These are phyloP conservation scores for Fomitiporia mediterranea DNA, from an alignment of 1,284 basidiomycete species.

Conservation along the genomic window DNA sequence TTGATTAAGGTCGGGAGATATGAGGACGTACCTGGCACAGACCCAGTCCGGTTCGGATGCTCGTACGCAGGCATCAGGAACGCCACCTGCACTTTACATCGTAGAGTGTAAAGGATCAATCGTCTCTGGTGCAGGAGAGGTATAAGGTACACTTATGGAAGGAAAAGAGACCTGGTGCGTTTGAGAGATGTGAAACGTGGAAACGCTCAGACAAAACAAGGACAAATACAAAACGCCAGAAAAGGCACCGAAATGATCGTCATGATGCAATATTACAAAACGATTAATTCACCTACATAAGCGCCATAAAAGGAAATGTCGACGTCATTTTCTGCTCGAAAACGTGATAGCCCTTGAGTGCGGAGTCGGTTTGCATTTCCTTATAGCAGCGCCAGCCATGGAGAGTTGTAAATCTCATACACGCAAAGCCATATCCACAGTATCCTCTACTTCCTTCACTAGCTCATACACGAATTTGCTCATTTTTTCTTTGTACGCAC, in stretches of 20 bases:
- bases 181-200: neutral
- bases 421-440: neutral
- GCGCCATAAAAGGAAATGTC: neutral
- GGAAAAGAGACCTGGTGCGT: neutral
- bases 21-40: too few species aligned
- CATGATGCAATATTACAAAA: neutral
- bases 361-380: slow-evolving; percentile 6
- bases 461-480: neutral
- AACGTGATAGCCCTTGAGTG: neutral
- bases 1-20: neutral
- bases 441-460: neutral
- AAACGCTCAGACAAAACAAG: neutral
- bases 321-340: neutral
- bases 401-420: slow-evolving; percentile 2
- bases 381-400: slow-evolving; percentile 2
- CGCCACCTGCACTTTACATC: too few species aligned
- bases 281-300: neutral
- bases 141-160: neutral
- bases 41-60: too few species aligned
- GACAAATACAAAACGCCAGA: neutral
- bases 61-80: too few species aligned
- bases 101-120: too few species aligned
- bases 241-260: neutral
- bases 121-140: too few species aligned
- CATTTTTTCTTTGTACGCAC: neutral